Evolutionary conservation across 768 basidiomycete species (phyloP).

Genomic region (Amanita subjunquillea): DNA sequence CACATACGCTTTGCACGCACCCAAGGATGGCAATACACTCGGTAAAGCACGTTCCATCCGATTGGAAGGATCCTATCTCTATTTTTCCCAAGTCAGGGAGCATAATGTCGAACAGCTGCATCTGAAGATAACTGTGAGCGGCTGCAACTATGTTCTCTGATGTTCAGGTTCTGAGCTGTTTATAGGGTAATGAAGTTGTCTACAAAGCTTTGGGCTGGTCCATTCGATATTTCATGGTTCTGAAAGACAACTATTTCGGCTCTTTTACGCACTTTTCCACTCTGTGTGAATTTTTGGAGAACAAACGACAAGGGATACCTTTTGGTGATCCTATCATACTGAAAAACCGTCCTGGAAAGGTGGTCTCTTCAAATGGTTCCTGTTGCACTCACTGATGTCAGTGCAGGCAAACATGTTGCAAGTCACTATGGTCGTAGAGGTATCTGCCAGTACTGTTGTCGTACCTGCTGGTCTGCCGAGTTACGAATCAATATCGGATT

Average conservation of each 20-base stretch:
- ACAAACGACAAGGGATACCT: conserved; percentile 41
- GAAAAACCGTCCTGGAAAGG: conserved; percentile 76
- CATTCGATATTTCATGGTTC: conserved; percentile 76
- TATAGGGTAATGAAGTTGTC: conserved; percentile 41
- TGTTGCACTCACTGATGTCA: conserved; percentile 1
- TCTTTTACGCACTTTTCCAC: conserved; percentile 90
- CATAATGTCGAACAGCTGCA: conserved; percentile 74
- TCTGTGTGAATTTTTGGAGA: conserved; percentile 74
- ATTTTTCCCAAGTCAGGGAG: conserved; percentile 52
- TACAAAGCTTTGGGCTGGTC: conserved; percentile 82
- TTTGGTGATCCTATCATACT: conserved; percentile 74
- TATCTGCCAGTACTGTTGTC: conserved; percentile 43
- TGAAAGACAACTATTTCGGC: conserved; percentile 92
- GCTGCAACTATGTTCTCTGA: conserved; percentile 2
- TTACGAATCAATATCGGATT: conserved; percentile 28
- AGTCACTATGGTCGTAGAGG: conserved; percentile 46
- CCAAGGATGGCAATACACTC: conserved; percentile 48
- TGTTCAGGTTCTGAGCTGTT: neutral
- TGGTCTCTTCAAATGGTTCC: conserved; percentile 17
- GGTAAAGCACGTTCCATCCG: conserved; percentile 46
- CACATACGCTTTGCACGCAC: conserved; percentile 63
- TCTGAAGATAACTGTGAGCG: conserved; percentile 50
- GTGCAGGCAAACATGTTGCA: conserved; percentile 77
- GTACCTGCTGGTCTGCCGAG: conserved; percentile 63
- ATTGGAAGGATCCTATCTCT: conserved; percentile 65